phyloP scores from a whole-genome alignment of 176 grass and related monocot genomes.

The Musa troglodytarum region DNA sequence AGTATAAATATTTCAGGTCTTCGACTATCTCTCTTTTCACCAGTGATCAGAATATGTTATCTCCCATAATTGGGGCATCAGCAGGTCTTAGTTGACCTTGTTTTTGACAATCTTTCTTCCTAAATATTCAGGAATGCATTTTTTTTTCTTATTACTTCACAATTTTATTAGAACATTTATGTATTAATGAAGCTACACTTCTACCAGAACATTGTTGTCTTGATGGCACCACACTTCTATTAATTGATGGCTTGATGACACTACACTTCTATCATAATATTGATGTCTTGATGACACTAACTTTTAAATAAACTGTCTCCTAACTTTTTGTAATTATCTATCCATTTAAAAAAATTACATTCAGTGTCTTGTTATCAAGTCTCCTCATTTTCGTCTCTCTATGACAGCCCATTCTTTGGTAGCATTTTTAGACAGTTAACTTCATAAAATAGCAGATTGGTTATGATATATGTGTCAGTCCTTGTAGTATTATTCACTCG shows the following conservation, averaged over 20 bases:
- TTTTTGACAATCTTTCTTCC: background rate
- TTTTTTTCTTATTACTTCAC: background rate
- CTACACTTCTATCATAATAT: background rate
- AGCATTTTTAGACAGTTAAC: background rate
- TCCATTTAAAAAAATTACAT: background rate
- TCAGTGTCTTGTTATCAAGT: background rate
- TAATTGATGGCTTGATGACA: too few species aligned
- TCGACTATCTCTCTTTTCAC: too few species aligned
- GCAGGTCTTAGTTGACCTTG: too few species aligned
- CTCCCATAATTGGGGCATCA: too few species aligned
- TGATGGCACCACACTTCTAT: background rate
- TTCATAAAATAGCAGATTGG: background rate
- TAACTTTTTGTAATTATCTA: background rate
- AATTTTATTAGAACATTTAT: background rate
- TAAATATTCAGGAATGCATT: background rate
- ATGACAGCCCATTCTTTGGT: background rate
- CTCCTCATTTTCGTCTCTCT: background rate
- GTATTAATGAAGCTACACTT: background rate
- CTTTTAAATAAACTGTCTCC: background rate
- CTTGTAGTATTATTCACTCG: background rate
- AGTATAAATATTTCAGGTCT: background rate
- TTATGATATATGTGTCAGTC: background rate
- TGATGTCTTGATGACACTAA: background rate
- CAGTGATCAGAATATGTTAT: too few species aligned
- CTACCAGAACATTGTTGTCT: background rate